Evolutionary conservation across 2,329 filamentous ascomycete genomes (phyloP), one percentile per base, ranked within the genome.

Genomic region (Aspergillus awamori): DNA sequence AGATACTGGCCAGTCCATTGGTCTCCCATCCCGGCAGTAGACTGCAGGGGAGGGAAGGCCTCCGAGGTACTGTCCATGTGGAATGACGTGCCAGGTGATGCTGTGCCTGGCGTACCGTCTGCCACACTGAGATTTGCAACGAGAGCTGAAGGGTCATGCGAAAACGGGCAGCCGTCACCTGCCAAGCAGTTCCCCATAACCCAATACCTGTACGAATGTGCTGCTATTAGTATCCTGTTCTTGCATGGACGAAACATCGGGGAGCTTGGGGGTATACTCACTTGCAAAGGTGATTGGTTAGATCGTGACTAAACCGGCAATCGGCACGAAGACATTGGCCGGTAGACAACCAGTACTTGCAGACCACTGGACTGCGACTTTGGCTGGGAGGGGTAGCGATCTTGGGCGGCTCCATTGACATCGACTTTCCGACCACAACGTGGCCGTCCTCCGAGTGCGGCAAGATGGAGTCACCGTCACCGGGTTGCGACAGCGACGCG

Each of bases 241-340:
- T 17, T 33, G 4, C 13, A 2, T 7, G 13, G 13, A 11, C 39
- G 5, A 20, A 2, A 4, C 26, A 10, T 17, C 11, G 41, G 15
- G 20, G n/a, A 20, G 28, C 8, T 24, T 39, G 45, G 56, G 45
- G 5, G 13, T 45, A 11, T 13, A 89, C 92, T 84, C 83, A 96
- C 92, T 98, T 98, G 93, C 95, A 99, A 64, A 99, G 86, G 71
- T 97, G 95, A 72, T 91, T 96, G 73, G 92, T 96, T 48, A 97
- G 85, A 75, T 99, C 94, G 77, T 99, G 95, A 68, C 93, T 97
- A 78, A 98, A 99, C 60, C 94, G 89, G 76, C 95, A 99, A 77
- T 99, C 95, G 62, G 94, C 94, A 61, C 95, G 88, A 57, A 97
- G 87, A 76, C 95, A 99, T 76, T 95, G 91, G n/a, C 95, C 95